Evolutionary conservation across 2,329 filamentous ascomycete genomes (phyloP).

Genomic region (Fusarium musae): DNA sequence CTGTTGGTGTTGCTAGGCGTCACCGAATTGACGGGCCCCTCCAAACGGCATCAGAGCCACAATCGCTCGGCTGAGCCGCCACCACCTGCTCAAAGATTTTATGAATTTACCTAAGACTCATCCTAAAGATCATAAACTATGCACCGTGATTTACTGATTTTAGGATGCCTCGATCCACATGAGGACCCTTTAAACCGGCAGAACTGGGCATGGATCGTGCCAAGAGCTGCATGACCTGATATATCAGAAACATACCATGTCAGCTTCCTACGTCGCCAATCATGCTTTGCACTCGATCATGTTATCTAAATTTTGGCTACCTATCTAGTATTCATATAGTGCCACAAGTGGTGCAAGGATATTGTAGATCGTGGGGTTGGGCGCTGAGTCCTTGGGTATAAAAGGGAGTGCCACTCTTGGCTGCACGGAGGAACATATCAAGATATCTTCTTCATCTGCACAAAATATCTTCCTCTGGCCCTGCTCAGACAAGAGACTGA

Average conservation of each 20-base stretch:
- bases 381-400: constrained; percentile 6
- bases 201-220: constrained; percentile 21
- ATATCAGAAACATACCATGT: constrained; percentile 18
- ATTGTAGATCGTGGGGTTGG: constrained; percentile 7
- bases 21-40: background rate
- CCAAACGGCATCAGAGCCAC: constrained; percentile 4
- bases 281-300: background rate
- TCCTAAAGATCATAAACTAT: constrained; percentile 3
- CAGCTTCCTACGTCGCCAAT: background rate
- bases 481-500: no score
- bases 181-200: background rate
- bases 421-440: background rate
- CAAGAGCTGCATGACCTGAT: constrained; percentile 29
- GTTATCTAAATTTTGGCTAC: background rate
- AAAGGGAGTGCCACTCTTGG: background rate
- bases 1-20: constrained; percentile 7
- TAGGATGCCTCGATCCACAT: background rate
- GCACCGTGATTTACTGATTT: background rate
- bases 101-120: background rate
- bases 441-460: background rate
- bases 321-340: background rate
- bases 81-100: background rate
- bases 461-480: background rate
- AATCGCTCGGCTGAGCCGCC: background rate
- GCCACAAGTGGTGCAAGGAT: constrained; percentile 13